These are phyloP conservation scores for Elaeis guineensis DNA, from an alignment of 176 grass and related monocot genomes.

Conservation along the genomic window DNA sequence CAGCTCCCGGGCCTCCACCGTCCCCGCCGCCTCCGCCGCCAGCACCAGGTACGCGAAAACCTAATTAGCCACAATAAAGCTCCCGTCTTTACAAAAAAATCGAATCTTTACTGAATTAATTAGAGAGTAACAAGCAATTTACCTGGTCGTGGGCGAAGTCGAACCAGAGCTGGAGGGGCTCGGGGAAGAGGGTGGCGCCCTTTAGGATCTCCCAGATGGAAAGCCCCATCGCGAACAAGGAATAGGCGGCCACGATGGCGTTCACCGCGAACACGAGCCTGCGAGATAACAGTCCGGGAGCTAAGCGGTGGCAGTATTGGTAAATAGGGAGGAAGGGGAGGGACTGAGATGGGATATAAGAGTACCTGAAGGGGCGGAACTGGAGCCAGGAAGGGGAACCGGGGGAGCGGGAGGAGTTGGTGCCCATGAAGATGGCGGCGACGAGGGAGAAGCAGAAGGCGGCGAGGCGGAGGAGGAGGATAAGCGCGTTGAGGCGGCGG, in stretches of 20 bases:
- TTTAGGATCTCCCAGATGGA: background rate
- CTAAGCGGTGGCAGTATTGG: no score
- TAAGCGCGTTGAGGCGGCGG: background rate
- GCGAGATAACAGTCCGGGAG: background rate
- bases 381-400: slow-evolving; percentile 14
- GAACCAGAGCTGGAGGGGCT: slow-evolving; percentile 2
- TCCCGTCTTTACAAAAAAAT: background rate
- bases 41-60: slow-evolving; percentile 65
- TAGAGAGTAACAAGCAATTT: background rate
- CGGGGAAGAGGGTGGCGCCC: slow-evolving; percentile 8
- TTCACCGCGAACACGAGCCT: slow-evolving; percentile 15
- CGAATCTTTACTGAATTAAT: background rate
- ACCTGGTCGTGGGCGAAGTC: slow-evolving; percentile 15
- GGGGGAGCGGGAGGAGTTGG: background rate
- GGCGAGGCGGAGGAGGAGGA: slow-evolving; percentile 11
- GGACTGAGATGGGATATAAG: no score
- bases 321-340: background rate
- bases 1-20: slow-evolving; percentile 26
- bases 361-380: slow-evolving; percentile 9
- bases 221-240: background rate
- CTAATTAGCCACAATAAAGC: slow-evolving; percentile 12
- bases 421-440: slow-evolving; percentile 10
- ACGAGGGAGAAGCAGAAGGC: slow-evolving; percentile 12
- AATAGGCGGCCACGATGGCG: slow-evolving; percentile 13
- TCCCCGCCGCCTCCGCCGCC: slow-evolving; percentile 32